Percentiles rank a stretch among this genome's conserved stretches.
Evolutionary conservation across 169 alveolate genomes (phyloP).

Genomic region (Eimeria maxima): DNA sequence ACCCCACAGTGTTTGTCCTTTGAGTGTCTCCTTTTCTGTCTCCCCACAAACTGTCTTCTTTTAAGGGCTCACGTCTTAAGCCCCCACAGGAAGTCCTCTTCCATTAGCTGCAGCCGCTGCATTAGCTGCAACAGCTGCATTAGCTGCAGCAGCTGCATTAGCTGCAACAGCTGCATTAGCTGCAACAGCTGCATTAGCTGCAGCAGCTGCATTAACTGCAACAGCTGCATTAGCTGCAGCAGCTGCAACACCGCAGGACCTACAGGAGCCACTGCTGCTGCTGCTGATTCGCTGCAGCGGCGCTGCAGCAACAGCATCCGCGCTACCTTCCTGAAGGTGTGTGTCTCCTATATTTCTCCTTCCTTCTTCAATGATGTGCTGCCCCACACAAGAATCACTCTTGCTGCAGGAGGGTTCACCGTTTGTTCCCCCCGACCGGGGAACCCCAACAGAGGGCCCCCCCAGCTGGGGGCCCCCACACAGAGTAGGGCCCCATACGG

Average conservation of each 20-base stretch:
- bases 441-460: background rate
- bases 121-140: no score
- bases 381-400: background rate
- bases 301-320: background rate
- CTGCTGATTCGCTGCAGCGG: background rate
- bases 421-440: background rate
- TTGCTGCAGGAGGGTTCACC: background rate
- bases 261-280: no score
- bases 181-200: background rate
- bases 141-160: background rate
- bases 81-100: background rate
- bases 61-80: background rate
- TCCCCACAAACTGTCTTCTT: background rate
- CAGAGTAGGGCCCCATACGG: background rate
- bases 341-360: background rate
- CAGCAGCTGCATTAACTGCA: background rate
- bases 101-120: background rate
- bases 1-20: background rate
- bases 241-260: no score
- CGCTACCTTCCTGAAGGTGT: background rate
- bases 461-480: background rate
- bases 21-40: background rate
- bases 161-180: background rate
- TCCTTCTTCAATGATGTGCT: background rate
- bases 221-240: background rate